Evolutionary conservation across 352 stramenopile species (phyloP).

Genomic region (Phytopythium mirpurense): DNA sequence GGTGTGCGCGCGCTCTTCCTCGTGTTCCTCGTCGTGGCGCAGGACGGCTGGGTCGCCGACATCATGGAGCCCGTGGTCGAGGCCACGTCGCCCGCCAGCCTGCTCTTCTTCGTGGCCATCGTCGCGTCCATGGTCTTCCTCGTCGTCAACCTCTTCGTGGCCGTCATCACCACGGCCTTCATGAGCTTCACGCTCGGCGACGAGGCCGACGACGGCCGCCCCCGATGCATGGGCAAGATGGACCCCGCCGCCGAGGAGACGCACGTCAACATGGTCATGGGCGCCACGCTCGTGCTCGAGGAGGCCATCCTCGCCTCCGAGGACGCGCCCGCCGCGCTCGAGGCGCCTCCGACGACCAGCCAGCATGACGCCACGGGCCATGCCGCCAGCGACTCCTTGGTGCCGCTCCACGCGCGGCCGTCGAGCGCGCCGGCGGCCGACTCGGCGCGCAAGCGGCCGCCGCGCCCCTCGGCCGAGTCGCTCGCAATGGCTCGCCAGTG

Average conservation of each 20-base stretch:
- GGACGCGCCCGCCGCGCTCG: background rate
- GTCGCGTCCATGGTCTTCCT: constrained; percentile 76
- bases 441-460: too few relatives aligned
- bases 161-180: constrained; percentile 79
- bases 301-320: constrained; percentile 16
- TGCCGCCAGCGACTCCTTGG: too few relatives aligned
- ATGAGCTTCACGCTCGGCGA: constrained; percentile 76
- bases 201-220: constrained; percentile 22
- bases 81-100: constrained; percentile 40
- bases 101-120: constrained; percentile 68
- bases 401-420: too few relatives aligned
- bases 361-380: constrained; percentile 6
- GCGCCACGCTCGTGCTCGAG: constrained; percentile 70
- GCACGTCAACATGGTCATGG: constrained; percentile 80
- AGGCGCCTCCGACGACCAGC: background rate
- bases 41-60: constrained; percentile 72
- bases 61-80: constrained; percentile 80
- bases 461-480: constrained; percentile 15
- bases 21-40: constrained; percentile 73
- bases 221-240: constrained; percentile 50
- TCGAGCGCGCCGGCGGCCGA: background rate
- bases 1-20: constrained; percentile 66
- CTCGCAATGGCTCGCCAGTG: constrained; percentile 22
- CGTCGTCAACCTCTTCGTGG: constrained; percentile 79
- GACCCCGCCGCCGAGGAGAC: constrained; percentile 55